These are phyloP conservation scores for Podospora australis DNA, from an alignment of 495 filamentous ascomycete genomes.

Conservation along the genomic window DNA sequence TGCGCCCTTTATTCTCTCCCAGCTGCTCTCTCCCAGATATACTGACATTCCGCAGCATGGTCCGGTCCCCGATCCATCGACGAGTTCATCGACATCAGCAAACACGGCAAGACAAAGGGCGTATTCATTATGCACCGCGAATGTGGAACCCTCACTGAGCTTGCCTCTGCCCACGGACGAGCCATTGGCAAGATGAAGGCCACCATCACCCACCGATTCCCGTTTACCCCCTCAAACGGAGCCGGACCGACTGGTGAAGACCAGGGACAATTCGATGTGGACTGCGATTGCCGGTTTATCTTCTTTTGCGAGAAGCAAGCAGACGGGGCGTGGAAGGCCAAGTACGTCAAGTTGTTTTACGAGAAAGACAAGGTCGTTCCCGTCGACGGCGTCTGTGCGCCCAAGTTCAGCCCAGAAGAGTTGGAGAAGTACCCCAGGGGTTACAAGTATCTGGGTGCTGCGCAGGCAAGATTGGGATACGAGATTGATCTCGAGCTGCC, in stretches of 20 bases:
- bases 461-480: conserved; percentile 40
- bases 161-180: conserved; percentile 37
- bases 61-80: conserved; percentile 46
- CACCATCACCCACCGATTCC: conserved; percentile 61
- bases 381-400: conserved; percentile 46
- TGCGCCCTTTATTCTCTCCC: conserved; percentile 3
- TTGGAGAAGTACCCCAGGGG: conserved; percentile 48
- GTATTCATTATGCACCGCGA: conserved; percentile 65
- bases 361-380: conserved; percentile 63
- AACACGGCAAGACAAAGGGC: conserved; percentile 52
- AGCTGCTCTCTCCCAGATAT: background rate
- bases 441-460: conserved; percentile 50
- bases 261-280: conserved; percentile 50
- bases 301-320: conserved; percentile 51
- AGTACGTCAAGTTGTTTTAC: conserved; percentile 59
- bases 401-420: conserved; percentile 41
- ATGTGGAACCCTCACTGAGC: conserved; percentile 56
- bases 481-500: conserved; percentile 35
- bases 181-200: conserved; percentile 68
- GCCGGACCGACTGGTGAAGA: conserved; percentile 7
- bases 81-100: conserved; percentile 54
- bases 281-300: conserved; percentile 57
- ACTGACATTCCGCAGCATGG: conserved; percentile 38
- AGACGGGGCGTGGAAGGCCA: conserved; percentile 47
- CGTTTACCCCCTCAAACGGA: conserved; percentile 22